Conservation (phyloP, 805 yeast genomes). For the Saccharomycopsis synnaedendra region DNA sequence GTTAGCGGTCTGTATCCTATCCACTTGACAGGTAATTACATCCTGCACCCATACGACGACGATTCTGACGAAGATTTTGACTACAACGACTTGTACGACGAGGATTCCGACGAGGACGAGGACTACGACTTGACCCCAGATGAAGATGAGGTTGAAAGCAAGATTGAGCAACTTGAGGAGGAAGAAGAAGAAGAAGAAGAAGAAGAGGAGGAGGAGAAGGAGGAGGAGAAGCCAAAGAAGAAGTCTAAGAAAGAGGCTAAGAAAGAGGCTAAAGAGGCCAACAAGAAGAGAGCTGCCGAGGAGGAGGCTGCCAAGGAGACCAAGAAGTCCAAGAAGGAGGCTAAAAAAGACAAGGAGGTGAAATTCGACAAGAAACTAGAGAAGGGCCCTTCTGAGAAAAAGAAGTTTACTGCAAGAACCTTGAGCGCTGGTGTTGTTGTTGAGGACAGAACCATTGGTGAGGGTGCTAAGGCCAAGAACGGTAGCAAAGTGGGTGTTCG, state of each 20-base stretch:
- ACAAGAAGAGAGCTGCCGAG: slow-evolving; percentile 38
- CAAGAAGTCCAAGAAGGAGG: slow-evolving; percentile 20
- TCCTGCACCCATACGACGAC: slow-evolving; percentile 87
- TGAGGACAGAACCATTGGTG: slow-evolving; percentile 87
- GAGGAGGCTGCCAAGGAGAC: slow-evolving; percentile 17
- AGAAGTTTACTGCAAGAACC: slow-evolving; percentile 56
- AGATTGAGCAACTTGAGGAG: slow-evolving; percentile 60
- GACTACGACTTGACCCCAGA: slow-evolving; percentile 66
- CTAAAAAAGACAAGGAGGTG: slow-evolving; percentile 31
- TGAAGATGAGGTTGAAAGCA: slow-evolving; percentile 64
- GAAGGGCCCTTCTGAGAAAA: slow-evolving; percentile 69
- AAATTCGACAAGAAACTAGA: slow-evolving; percentile 85
- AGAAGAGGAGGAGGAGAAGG: slow-evolving; percentile 13
- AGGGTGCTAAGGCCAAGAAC: slow-evolving; percentile 77
- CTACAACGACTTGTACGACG: slow-evolving; percentile 39
- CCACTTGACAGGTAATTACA: slow-evolving; percentile 88
- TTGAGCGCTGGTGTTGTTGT: slow-evolving; percentile 86
- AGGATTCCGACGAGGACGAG: slow-evolving; percentile 33
- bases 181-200: slow-evolving; percentile 37
- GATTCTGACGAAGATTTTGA: slow-evolving; percentile 41
- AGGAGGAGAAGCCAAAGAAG: slow-evolving; percentile 17
- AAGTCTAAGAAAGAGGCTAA: slow-evolving; percentile 14
- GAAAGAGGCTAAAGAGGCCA: slow-evolving; percentile 42
- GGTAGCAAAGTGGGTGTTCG: slow-evolving; percentile 92
- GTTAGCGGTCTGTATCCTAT: slow-evolving; percentile 94